Evolutionary conservation across 2,329 filamentous ascomycete species (phyloP).

Genomic region (Hypoxylon sp.): DNA sequence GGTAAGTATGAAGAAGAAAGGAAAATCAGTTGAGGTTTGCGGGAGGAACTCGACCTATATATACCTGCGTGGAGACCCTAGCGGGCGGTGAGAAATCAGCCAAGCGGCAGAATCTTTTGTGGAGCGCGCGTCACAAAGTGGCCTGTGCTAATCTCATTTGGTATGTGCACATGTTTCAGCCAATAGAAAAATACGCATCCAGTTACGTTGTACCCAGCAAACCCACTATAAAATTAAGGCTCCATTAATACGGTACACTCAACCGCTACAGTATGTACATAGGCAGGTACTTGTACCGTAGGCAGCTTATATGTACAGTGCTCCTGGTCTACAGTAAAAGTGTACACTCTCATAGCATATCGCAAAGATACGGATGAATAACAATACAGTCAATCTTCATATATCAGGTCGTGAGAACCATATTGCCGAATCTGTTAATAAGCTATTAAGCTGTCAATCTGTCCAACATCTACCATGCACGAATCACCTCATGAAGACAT

Average conservation of each 20-base stretch:
- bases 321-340: no score
- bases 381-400: no score
- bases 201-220: no score
- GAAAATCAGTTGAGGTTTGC: conserved; percentile 16
- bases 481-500: not conserved
- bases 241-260: no score
- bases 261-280: no score
- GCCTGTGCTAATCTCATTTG: not conserved
- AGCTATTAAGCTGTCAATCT: not conserved
- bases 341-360: no score
- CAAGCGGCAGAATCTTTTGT: conserved; percentile 26
- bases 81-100: conserved; percentile 17
- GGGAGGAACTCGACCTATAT: conserved; percentile 23
- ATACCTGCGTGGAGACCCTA: conserved; percentile 3
- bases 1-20: conserved; percentile 57
- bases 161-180: not conserved
- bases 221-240: not conserved
- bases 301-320: no score
- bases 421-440: no score
- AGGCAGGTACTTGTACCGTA: no score
- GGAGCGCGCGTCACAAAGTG: not conserved
- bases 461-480: not conserved
- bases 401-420: no score
- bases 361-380: no score
- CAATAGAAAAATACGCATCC: not conserved